These are phyloP conservation scores for Emericellopsis terricola DNA, from an alignment of 495 filamentous ascomycete genomes.

Conservation along the genomic window DNA sequence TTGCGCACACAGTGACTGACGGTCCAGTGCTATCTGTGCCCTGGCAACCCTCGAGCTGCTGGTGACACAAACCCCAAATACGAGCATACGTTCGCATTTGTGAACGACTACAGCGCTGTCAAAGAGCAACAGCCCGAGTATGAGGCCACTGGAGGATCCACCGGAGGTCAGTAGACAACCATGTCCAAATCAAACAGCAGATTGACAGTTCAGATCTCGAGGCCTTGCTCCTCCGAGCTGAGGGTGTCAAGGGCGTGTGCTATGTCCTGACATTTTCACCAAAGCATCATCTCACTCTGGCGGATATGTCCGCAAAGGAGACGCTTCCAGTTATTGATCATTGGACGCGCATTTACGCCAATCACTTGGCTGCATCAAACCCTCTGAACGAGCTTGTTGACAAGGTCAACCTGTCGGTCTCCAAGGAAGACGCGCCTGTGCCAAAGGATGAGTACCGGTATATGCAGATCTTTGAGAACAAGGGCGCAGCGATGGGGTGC, in stretches of 20 bases:
- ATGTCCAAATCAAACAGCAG: too few species aligned
- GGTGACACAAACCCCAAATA: conserved; percentile 83
- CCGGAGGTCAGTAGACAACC: conserved; percentile 10
- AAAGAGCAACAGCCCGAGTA: conserved; percentile 69
- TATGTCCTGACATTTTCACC: conserved; percentile 92
- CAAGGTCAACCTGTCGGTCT: conserved; percentile 7
- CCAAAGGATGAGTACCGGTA: conserved; percentile 73
- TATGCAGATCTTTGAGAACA: conserved; percentile 99
- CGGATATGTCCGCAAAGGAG: conserved; percentile 52
- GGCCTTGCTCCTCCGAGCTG: conserved; percentile 64
- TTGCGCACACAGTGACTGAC: conserved; percentile 3
- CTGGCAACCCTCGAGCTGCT: conserved; percentile 78
- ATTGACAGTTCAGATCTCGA: conserved; percentile 37
- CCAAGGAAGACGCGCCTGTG: not conserved
- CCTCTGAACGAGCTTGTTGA: conserved; percentile 34
- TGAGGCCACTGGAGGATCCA: conserved; percentile 9
- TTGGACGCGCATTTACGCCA: conserved; percentile 77
- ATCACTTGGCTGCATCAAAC: conserved; percentile 55
- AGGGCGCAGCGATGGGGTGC: conserved; percentile 94
- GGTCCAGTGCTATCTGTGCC: conserved; percentile 78
- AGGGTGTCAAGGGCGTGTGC: conserved; percentile 86
- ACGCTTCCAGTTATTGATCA: conserved; percentile 64
- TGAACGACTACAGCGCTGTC: conserved; percentile 95
- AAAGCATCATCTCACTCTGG: conserved; percentile 78
- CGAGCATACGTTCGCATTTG: conserved; percentile 75